phyloP scores from a whole-genome alignment of 768 basidiomycete species.

The Lactarius quietus region DNA sequence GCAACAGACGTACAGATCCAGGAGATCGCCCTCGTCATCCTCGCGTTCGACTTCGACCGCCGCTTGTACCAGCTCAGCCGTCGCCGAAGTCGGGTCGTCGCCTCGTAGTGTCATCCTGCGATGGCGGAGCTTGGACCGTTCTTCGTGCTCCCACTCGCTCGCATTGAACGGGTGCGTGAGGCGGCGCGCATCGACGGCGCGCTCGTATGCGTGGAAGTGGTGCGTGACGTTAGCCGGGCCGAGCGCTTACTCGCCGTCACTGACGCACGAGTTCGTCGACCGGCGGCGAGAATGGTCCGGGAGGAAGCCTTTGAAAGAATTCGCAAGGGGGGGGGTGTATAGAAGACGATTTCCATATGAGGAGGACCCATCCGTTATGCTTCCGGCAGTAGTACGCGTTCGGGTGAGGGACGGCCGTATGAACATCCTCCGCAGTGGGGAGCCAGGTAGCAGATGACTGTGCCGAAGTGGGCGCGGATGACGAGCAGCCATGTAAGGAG shows the following conservation, averaged over 20 bases:
- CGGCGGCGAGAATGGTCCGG: conserved; percentile 54
- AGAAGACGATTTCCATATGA: conserved; percentile 63
- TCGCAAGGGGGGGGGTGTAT: conserved; percentile 58
- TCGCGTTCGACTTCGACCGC: conserved; percentile 31
- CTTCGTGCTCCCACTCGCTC: conserved; percentile 54
- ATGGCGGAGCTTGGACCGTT: conserved; percentile 50
- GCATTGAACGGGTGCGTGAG: conserved; percentile 59
- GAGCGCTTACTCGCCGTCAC: conserved; percentile 45
- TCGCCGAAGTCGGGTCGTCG: conserved; percentile 9
- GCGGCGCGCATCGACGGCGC: conserved; percentile 64
- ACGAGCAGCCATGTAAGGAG: conserved; percentile 24
- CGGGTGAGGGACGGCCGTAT: conserved; percentile 72
- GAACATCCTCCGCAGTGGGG: conserved; percentile 61
- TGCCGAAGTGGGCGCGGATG: conserved; percentile 22
- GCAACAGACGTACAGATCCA: conserved; percentile 82
- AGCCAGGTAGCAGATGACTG: conserved; percentile 29
- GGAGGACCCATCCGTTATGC: conserved; percentile 80
- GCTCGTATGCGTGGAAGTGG: conserved; percentile 75
- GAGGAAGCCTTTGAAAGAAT: conserved; percentile 48
- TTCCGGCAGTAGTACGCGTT: conserved; percentile 79
- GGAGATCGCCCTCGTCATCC: conserved; percentile 48
- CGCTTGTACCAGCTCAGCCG: conserved; percentile 21
- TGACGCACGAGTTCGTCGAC: conserved; percentile 50
- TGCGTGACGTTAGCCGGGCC: conserved; percentile 60
- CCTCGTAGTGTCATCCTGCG: conserved; percentile 43